phyloP scores from a whole-genome alignment of 1,139 yeast genomes.

The Scheffersomyces cryptocercus region DNA sequence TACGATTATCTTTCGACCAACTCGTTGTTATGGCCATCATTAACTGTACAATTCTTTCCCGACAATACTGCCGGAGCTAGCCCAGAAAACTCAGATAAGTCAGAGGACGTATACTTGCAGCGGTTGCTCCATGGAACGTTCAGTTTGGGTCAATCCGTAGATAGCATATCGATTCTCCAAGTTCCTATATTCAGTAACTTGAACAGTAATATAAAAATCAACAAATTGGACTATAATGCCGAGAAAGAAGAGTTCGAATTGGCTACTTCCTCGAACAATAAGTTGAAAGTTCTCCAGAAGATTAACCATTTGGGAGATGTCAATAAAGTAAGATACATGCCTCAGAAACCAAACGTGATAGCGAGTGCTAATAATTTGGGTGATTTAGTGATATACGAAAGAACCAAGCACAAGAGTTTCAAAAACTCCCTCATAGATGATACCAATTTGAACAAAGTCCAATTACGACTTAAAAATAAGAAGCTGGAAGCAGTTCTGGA shows the following conservation, averaged over 20 bases:
- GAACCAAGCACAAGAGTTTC: constrained; percentile 54
- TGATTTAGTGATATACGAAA: constrained; percentile 45
- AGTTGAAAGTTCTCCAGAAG: constrained; percentile 35
- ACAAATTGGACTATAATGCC: constrained; percentile 36
- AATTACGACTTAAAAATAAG: constrained; percentile 22
- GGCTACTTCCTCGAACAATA: constrained; percentile 23
- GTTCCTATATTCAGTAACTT: constrained; percentile 36
- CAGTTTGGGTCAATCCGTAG: constrained; percentile 45
- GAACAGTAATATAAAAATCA: constrained; percentile 30
- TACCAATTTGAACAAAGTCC: constrained; percentile 31
- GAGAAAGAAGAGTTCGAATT: constrained; percentile 47
- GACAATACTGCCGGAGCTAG: constrained; percentile 26
- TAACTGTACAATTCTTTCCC: constrained; percentile 56
- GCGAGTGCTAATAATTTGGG: constrained; percentile 46
- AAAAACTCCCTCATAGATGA: constrained; percentile 31
- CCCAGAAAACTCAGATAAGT: background rate
- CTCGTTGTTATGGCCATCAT: constrained; percentile 56
- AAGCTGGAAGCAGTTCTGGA: constrained; percentile 18
- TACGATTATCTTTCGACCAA: constrained; percentile 53
- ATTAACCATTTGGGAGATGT: constrained; percentile 49
- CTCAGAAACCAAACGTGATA: constrained; percentile 46
- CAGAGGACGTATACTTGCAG: constrained; percentile 24
- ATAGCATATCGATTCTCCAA: constrained; percentile 40
- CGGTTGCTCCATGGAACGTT: constrained; percentile 44
- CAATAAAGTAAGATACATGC: constrained; percentile 40